Percentiles rank a stretch among this genome's conserved stretches.
These are phyloP conservation scores for Bolboschoenoplectus hybrid DNA, from an alignment of 202 grass and related monocot species.

Conservation along the genomic window DNA sequence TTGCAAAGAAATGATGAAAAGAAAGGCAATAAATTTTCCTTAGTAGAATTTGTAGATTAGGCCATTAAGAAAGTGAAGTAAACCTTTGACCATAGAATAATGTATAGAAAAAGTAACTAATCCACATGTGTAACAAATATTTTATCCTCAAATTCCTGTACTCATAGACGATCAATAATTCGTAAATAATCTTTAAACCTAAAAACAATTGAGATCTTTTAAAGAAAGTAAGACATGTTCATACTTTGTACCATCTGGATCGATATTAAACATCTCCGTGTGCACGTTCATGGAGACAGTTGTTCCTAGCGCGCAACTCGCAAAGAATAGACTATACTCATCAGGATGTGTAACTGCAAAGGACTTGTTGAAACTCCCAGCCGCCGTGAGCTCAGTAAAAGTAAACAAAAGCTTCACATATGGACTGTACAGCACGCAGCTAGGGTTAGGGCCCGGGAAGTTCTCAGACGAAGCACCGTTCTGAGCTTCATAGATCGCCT, in stretches of 20 bases:
- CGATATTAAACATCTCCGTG: conserved; percentile 83
- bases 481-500: conserved; percentile 72
- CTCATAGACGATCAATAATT: neutral
- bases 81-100: neutral
- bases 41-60: neutral
- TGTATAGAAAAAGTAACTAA: neutral
- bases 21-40: neutral
- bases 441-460: conserved; percentile 47
- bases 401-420: conserved; percentile 66
- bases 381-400: conserved; percentile 43
- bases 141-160: neutral
- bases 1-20: conserved; percentile 18
- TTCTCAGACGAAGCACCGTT: conserved; percentile 53
- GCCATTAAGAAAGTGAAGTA: neutral
- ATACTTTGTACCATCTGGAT: conserved; percentile 50
- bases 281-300: conserved; percentile 68
- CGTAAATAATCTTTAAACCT: neutral
- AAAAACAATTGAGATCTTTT: conserved; percentile 2
- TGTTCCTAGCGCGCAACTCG: conserved; percentile 65
- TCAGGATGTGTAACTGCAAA: conserved; percentile 66
- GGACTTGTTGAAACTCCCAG: conserved; percentile 29
- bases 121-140: neutral
- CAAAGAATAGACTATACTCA: conserved; percentile 88
- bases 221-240: conserved; percentile 7
- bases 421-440: conserved; percentile 67